Evolutionary conservation across 177 flowering plant genomes (phyloP).

Genomic region (Vitis hybrid): DNA sequence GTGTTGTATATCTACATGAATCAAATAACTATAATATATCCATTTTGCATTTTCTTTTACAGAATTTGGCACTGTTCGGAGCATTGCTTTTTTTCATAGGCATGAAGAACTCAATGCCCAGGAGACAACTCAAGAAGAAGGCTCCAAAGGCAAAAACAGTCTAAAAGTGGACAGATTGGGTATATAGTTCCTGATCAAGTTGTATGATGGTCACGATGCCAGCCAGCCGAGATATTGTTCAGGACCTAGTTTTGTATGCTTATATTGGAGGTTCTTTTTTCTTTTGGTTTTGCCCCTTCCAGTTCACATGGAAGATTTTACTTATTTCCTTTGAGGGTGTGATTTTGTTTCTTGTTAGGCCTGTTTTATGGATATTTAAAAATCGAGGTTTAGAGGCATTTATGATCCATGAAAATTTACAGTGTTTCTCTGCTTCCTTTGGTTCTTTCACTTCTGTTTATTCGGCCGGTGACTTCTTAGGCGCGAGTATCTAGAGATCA

Average conservation of each 20-base stretch:
- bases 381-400: not conserved
- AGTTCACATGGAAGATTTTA: no score
- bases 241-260: conserved; percentile 20
- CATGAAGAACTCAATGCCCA: conserved; percentile 64
- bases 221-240: not conserved
- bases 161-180: conserved; percentile 4
- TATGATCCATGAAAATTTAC: no score
- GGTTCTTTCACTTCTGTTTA: no score
- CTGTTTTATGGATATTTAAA: no score
- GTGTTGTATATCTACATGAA: no score
- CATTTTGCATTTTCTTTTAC: conserved; percentile 9
- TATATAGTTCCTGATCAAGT: not conserved
- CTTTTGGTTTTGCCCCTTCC: not conserved
- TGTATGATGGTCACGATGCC: no score
- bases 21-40: not conserved
- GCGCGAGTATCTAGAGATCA: no score
- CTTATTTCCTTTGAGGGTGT: not conserved
- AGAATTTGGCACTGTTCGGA: conserved; percentile 67
- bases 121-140: conserved; percentile 54
- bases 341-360: not conserved
- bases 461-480: no score
- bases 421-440: no score
- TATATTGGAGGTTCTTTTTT: conserved; percentile 3
- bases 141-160: conserved; percentile 46
- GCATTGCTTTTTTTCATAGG: conserved; percentile 73